phyloP scores from a whole-genome alignment of 768 basidiomycete species.

The Auricularia cornea region DNA sequence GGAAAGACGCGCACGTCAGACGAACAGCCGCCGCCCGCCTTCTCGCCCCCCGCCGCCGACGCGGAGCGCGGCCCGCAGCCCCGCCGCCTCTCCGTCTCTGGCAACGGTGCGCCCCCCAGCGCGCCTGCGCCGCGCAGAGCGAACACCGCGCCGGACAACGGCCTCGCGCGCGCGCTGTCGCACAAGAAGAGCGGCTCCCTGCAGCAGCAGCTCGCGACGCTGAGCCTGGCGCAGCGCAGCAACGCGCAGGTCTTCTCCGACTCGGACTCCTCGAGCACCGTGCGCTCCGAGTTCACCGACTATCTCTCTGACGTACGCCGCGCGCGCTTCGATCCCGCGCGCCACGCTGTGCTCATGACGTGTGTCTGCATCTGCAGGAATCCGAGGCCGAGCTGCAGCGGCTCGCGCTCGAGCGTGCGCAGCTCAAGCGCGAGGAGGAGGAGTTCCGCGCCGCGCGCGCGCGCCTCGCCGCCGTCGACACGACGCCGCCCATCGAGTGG shows the following conservation, averaged over 20 bases:
- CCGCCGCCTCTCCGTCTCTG: no score
- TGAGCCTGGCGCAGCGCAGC: conserved; percentile 6
- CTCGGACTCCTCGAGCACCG: conserved; percentile 35
- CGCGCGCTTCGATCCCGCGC: not conserved
- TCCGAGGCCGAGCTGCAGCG: conserved; percentile 84
- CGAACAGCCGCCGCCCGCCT: no score
- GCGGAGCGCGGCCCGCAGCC: no score
- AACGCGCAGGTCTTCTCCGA: conserved; percentile 8
- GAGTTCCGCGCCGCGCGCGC: conserved; percentile 77
- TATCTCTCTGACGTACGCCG: conserved; percentile 61
- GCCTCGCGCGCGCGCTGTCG: not conserved
- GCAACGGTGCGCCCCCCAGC: not conserved
- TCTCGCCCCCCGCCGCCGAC: no score
- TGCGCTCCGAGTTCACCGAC: conserved; percentile 84
- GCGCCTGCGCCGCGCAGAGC: not conserved
- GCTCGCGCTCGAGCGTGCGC: conserved; percentile 75
- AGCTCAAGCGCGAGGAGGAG: conserved; percentile 69
- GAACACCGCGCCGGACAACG: not conserved
- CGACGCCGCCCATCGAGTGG: not conserved
- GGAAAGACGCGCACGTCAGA: no score
- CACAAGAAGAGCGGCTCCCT: not conserved
- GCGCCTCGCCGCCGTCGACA: conserved; percentile 63
- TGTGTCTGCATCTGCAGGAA: conserved; percentile 28
- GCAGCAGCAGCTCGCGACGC: not conserved
- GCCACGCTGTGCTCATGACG: not conserved